Base-by-base conservation (phyloP, 805 yeast genomes). In the Cyberlindnera veronae region DNA sequence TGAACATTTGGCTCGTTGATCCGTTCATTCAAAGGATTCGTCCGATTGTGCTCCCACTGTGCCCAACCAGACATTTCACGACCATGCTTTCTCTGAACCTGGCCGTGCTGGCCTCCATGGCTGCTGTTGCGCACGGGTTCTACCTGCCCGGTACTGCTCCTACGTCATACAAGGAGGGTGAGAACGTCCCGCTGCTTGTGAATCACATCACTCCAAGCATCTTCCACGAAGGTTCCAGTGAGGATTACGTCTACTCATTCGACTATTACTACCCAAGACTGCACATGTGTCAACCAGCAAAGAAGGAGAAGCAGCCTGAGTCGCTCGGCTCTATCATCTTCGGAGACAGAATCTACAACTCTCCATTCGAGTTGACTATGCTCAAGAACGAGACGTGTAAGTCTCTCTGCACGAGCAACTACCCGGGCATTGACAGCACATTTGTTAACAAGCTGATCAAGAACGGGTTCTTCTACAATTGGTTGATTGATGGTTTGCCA, bases 91-190 rank as follows among this genome's bases (percentile, higher is more conserved):
- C 26, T 13, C 29, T 18, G 16, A 33, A 30, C 20, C 29, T 42
- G 20, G 27, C 42, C 4, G 14, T 43, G 10, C 32, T 45, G 20
- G 41, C 48, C 6, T 23, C 49, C 11, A 11, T 45, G 12, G 24
- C 34, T 4, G 35, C 41, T 8, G 32, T 37, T 8, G 29, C 51
- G 5, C 46, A 49, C 30, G 95, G 82, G 3, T 91, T 93, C 65
- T 91, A 93, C 59, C 69, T 93, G 41, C 98, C 98, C 0, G 98
- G 98, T 8, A 93, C 89, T 18, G 96, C 98, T 0, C 98, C 99
- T 15, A 85, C 95, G 1, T 83, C 91, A 36, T 93, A 91, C 58
- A 68, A 72, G 33, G 71, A 76, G 44, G 88, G 81, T 36, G 95
- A 90, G 39, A 51, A 57, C 3, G 80, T 93, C 36, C 87, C 91